Percentiles rank a stretch among this genome's conserved stretches.
phyloP scores from a whole-genome alignment of 139 green algal genomes.

The Monoraphidium neglectum region DNA sequence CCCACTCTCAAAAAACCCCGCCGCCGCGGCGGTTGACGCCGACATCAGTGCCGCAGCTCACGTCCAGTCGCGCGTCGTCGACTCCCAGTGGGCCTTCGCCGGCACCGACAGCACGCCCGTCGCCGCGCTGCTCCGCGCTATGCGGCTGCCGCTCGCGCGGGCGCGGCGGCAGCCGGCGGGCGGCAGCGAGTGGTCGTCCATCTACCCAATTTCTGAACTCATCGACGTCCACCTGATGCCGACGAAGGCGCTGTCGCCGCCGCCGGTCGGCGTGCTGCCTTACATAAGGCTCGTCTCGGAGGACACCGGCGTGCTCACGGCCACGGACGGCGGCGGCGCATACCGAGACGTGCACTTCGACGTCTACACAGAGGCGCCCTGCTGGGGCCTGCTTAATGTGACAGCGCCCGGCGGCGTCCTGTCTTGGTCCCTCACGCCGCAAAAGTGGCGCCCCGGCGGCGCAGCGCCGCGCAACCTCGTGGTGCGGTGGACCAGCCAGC shows the following conservation, averaged over 20 bases:
- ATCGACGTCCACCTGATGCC: constrained; percentile 16
- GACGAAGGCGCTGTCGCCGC: not conserved
- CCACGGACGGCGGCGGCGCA: not conserved
- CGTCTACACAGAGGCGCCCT: constrained; percentile 8
- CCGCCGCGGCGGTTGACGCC: no score
- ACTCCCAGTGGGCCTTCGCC: constrained; percentile 26
- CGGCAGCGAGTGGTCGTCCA: constrained; percentile 16
- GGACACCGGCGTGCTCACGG: not conserved
- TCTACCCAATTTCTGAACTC: constrained; percentile 26
- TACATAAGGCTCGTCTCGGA: not conserved
- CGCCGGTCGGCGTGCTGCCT: not conserved
- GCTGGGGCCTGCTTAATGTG: constrained; percentile 20
- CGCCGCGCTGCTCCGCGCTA: not conserved
- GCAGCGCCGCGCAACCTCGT: not conserved
- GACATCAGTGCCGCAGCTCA: not conserved
- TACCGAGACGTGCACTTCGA: constrained; percentile 3
- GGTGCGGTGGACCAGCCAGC: constrained; percentile 29
- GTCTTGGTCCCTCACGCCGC: constrained; percentile 9
- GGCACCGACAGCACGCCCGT: constrained; percentile 13
- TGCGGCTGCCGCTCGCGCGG: not conserved
- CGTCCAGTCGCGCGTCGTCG: constrained; percentile 1
- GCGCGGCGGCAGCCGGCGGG: not conserved
- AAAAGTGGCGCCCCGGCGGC: not conserved
- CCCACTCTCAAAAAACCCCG: no score
- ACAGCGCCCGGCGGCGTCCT: not conserved